Percentiles rank a stretch among this genome's conserved stretches.
Conservation (phyloP, 257 asterid species). For the Lavandula angustifolia region DNA sequence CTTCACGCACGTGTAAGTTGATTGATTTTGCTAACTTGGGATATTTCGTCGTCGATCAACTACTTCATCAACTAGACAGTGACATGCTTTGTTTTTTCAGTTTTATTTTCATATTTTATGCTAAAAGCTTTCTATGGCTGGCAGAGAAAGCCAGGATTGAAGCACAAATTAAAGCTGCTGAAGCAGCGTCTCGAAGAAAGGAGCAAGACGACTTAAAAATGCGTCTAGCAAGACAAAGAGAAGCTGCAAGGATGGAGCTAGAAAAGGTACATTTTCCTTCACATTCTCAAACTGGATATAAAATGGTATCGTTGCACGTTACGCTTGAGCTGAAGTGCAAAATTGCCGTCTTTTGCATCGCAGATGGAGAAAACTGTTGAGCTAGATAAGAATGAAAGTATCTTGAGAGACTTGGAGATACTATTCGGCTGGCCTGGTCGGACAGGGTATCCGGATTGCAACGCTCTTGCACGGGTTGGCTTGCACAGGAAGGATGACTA, state of each 20-base stretch:
- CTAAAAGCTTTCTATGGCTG: neutral
- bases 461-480: constrained; percentile 54
- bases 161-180: constrained; percentile 65
- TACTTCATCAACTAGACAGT: too few relatives aligned
- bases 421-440: neutral
- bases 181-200: constrained; percentile 38
- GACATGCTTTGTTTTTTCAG: neutral
- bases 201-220: neutral
- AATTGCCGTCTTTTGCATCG: neutral
- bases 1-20: too few relatives aligned
- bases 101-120: neutral
- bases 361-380: constrained; percentile 59
- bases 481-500: constrained; percentile 46
- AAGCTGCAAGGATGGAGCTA: constrained; percentile 62
- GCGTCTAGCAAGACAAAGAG: constrained; percentile 46
- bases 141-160: constrained; percentile 70
- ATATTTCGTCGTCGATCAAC: too few relatives aligned
- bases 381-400: constrained; percentile 39
- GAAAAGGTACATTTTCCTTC: constrained; percentile 42
- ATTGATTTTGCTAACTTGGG: too few relatives aligned
- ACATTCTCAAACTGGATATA: too few relatives aligned
- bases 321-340: neutral
- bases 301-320: too few relatives aligned
- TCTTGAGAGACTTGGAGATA: constrained; percentile 48
- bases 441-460: constrained; percentile 10